These are phyloP conservation scores for Boletus huronensis DNA, from an alignment of 768 basidiomycete genomes.

Conservation along the genomic window DNA sequence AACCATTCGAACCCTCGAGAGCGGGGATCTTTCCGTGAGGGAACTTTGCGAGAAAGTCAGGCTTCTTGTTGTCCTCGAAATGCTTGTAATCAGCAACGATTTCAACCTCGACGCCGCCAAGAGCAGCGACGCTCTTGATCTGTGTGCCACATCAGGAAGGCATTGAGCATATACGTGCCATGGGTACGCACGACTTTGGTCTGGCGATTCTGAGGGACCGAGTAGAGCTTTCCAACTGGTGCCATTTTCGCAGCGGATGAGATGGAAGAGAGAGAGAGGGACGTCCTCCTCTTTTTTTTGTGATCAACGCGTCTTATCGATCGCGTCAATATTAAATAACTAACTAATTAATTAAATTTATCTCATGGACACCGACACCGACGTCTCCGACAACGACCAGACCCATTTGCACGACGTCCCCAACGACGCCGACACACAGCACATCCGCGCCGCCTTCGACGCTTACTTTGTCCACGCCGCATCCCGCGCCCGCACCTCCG, in stretches of 20 bases:
- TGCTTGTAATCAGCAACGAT: constrained; percentile 53
- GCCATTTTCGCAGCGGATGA: constrained; percentile 40
- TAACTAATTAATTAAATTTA: constrained; percentile 20
- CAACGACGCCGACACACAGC: constrained; percentile 3
- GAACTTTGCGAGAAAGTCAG: constrained; percentile 72
- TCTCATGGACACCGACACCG: constrained; percentile 29
- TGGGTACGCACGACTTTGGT: constrained; percentile 45
- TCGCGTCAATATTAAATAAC: constrained; percentile 10
- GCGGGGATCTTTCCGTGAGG: constrained; percentile 83
- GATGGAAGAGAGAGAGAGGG: constrained; percentile 20
- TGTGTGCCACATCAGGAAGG: constrained; percentile 27
- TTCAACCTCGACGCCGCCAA: constrained; percentile 56
- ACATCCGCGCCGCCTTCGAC: constrained; percentile 65
- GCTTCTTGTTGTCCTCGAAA: constrained; percentile 62
- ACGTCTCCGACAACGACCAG: constrained; percentile 29
- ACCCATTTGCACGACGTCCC: constrained; percentile 9
- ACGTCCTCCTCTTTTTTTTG: constrained; percentile 16
- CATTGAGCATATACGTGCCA: neutral
- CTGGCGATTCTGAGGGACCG: constrained; percentile 34
- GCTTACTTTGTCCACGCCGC: constrained; percentile 73
- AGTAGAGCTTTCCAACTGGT: constrained; percentile 64
- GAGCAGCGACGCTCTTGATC: constrained; percentile 57
- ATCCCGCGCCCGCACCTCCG: constrained; percentile 66
- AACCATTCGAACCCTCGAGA: constrained; percentile 71
- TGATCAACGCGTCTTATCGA: constrained; percentile 32